Evolutionary conservation across 768 basidiomycete species (phyloP).

Genomic region (Lentinula edodes): DNA sequence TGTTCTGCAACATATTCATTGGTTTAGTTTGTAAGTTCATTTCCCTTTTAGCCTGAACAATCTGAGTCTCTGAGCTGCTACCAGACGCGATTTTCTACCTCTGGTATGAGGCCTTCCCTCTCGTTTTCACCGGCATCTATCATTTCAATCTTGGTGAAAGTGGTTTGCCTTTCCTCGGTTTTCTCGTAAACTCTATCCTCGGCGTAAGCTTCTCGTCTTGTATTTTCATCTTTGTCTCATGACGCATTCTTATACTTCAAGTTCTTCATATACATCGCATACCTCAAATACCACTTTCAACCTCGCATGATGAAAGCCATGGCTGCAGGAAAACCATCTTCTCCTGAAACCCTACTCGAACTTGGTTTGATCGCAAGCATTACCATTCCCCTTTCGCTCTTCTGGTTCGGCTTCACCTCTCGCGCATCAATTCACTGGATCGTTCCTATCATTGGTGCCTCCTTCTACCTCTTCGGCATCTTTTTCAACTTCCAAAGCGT

Average conservation of each 20-base stretch:
- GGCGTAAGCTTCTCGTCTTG: neutral
- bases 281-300: slow-evolving; percentile 17
- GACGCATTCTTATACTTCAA: neutral
- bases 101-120: slow-evolving; percentile 28
- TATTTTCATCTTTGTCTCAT: neutral
- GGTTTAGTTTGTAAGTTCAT: slow-evolving; percentile 20
- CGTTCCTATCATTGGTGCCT: slow-evolving; percentile 25
- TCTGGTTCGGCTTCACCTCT: slow-evolving; percentile 29
- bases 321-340: slow-evolving; percentile 8
- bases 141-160: slow-evolving; percentile 24
- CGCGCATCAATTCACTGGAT: slow-evolving; percentile 26
- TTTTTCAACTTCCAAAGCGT: slow-evolving; percentile 24
- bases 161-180: slow-evolving; percentile 25
- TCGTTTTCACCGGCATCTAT: slow-evolving; percentile 27
- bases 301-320: slow-evolving; percentile 12
- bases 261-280: slow-evolving; percentile 16
- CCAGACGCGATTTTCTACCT: slow-evolving; percentile 23
- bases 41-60: no score
- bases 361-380: slow-evolving; percentile 24
- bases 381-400: slow-evolving; percentile 25
- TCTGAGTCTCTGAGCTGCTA: no score
- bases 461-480: slow-evolving; percentile 24
- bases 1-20: slow-evolving; percentile 24
- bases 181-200: slow-evolving; percentile 10
- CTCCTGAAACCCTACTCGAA: slow-evolving; percentile 26